Evolutionary conservation across 2,329 filamentous ascomycete genomes (phyloP), one percentile per base, ranked within the genome.

Genomic region (Arthrinium puccinioides): DNA sequence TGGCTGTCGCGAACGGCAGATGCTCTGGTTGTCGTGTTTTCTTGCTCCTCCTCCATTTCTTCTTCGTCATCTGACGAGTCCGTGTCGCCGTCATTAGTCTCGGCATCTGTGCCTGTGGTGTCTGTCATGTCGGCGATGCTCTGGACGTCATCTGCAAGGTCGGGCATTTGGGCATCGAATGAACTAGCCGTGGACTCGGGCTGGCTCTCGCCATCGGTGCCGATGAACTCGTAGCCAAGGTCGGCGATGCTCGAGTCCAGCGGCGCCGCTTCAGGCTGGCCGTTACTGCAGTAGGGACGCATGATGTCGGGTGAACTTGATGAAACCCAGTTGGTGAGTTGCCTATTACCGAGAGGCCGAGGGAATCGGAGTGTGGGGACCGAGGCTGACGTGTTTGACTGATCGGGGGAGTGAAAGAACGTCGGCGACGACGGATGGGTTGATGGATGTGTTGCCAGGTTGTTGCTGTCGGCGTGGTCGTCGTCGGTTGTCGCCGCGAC

Each of bases 291-390:
- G 29, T 31, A 31, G 29, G 4, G 57, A 45, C 63, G 64, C 70
- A 76, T 75, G 44, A 77, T 74, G 57, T 74, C 67, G 36, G 71
- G 72, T 21, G 72, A 67, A 49, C 73, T 77, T 37, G 66, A 69
- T 6, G 72, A 75, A 33, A 79, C 63, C 74, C 74, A 79, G 63
- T 72, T 70, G 49, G 74, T 74, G 27, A 79, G 69, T 34, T 66
- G 62, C 38, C 65, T 64, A 45, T 69, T 77, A 37, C 72, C 75
- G 50, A 70, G 64, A 1, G 75, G 74, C 29, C 61, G 65, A 38
- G 75, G 75, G 39, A 79, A 79, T 40, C 72, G 69, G 31, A 79
- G 64, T 20, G 63, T 65, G 5, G 72, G 70, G 36, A 70, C 63
- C 29, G 72, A 57, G 41, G 48, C 47, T 38, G 51, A 47, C 15